phyloP scores from a whole-genome alignment of 2,329 filamentous ascomycete species.

The Byssoonygena ceratinophila region DNA sequence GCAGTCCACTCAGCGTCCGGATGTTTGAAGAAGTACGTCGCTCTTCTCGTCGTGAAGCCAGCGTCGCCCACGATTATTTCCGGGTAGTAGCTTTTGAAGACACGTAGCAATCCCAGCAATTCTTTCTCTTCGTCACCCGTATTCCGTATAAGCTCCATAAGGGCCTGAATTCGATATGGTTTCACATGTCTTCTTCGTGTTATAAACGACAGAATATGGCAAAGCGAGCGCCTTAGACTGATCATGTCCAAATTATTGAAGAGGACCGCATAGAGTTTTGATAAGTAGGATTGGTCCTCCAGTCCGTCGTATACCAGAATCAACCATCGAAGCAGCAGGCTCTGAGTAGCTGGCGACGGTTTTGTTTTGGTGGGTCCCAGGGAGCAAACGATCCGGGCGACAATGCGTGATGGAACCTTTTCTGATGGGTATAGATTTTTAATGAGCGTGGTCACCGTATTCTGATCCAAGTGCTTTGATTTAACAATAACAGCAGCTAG shows the following conservation, averaged over 20 bases:
- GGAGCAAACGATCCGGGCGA: constrained; percentile 58
- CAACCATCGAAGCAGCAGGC: constrained; percentile 64
- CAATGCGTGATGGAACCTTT: constrained; percentile 48
- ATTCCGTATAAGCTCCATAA: constrained; percentile 45
- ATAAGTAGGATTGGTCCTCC: constrained; percentile 52
- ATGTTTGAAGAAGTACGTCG: constrained; percentile 43
- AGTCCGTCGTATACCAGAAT: constrained; percentile 63
- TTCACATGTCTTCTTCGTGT: constrained; percentile 74
- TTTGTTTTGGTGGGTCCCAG: constrained; percentile 71
- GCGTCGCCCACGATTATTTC: constrained; percentile 71
- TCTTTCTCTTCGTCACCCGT: constrained; percentile 59
- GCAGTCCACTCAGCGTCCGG: constrained; percentile 67
- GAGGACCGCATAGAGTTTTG: constrained; percentile 61
- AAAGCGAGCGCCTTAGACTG: constrained; percentile 57
- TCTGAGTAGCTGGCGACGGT: constrained; percentile 60
- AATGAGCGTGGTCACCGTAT: constrained; percentile 56
- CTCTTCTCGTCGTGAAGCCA: constrained; percentile 32
- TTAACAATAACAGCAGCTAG: constrained; percentile 58
- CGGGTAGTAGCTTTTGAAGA: constrained; percentile 87
- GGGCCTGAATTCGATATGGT: constrained; percentile 67
- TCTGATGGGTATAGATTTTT: constrained; percentile 67
- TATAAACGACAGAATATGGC: constrained; percentile 67
- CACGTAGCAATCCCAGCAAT: constrained; percentile 60
- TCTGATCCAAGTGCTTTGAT: constrained; percentile 63
- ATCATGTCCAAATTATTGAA: constrained; percentile 77